phyloP scores from a whole-genome alignment of 257 asterid species.

The Solanum pinnatisectum region DNA sequence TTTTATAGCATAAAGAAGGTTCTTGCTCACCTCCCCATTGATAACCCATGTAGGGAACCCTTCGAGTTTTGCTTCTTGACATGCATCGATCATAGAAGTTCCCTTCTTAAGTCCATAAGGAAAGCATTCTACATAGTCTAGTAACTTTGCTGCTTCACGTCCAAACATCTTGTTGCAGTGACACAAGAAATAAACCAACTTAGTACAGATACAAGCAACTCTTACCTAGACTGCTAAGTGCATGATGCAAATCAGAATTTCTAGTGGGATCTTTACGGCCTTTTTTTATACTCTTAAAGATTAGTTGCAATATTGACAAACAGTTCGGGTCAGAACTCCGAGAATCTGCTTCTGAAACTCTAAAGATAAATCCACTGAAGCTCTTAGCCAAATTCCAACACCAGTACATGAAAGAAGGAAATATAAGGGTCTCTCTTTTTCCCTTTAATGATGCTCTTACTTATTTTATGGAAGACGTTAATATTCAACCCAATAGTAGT shows the following conservation, averaged over 20 bases:
- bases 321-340: neutral
- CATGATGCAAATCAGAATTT: neutral
- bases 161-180: constrained; percentile 58
- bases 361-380: neutral
- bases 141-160: constrained; percentile 59
- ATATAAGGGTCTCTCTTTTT: neutral
- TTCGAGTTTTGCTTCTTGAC: constrained; percentile 43
- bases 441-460: neutral
- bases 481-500: neutral
- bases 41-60: constrained; percentile 83
- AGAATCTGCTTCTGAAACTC: neutral
- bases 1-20: neutral
- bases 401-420: neutral
- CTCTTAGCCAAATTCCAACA: neutral
- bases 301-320: neutral
- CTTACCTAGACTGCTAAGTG: neutral
- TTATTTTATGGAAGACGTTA: neutral
- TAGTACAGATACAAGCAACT: neutral
- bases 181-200: neutral
- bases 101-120: constrained; percentile 69
- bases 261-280: neutral
- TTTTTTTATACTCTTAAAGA: neutral
- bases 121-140: constrained; percentile 83
- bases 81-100: constrained; percentile 54
- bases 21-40: constrained; percentile 55